Evolutionary conservation across 2,329 filamentous ascomycete species (phyloP), one percentile per base, ranked within the genome.

Genomic region (Colletotrichum tropicale): DNA sequence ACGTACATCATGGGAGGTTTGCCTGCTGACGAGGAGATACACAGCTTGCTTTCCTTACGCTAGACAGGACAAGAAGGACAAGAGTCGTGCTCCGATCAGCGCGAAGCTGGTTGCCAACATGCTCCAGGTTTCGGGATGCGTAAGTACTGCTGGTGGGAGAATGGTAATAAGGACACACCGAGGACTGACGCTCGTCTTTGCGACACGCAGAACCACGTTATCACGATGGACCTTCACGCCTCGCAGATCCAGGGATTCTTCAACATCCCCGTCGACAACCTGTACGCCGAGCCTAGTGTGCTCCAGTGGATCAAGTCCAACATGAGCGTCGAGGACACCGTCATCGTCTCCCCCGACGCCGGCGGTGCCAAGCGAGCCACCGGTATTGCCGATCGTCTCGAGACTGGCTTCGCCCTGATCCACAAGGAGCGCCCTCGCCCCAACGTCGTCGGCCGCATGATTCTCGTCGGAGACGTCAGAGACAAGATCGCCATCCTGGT

Each of bases 401-500:
- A 97, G 81, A 90, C 95, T 69, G 92, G 93, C 78, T 98, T 98
- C 83, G 95, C 95, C 12, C 90, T 98, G 65, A 98, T 98, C 79
- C 95, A 98, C 90, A 98, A 98, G 86, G 95, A 98, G 86, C 71
- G 76, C 32, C 76, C 76, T 52, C 76, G 76, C 7, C 88, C 88
- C 75, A 98, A 98, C 81, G 96, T 98, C 82, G 96, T 98, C 76
- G 95, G 94, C 12, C 93, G 95, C 81, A 98, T 98, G 95, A 95
- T 87, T 1, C 93, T 99, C n/a, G 96, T 98, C 66, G 97, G 97
- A 79, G 96, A 98, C 79, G 97, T 98, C 62, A 91, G 93, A 79
- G 94, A 95, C 86, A 97, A 97, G 87, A 93, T 96, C 34, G 96
- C 96, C 76, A 98, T 99, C 82, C 93, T 99, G 65, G 96, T 99